Evolutionary conservation across 371 early-diverging fungal genomes (phyloP).

Genomic region (Blastocladiella emersonii): DNA sequence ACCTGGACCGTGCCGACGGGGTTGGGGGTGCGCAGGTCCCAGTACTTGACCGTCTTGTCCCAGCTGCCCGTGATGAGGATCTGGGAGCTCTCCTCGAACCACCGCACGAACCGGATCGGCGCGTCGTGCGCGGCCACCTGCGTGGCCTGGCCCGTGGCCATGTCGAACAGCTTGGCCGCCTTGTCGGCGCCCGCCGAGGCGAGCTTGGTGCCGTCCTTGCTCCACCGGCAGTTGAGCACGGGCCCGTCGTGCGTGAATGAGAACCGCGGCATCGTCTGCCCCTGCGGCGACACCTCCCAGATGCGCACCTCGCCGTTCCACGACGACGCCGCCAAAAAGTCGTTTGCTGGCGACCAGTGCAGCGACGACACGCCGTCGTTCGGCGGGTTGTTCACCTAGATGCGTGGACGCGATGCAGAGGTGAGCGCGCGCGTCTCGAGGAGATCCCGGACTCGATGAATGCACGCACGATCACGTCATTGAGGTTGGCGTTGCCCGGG

Average conservation of each 20-base stretch:
- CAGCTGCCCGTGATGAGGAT: constrained; percentile 81
- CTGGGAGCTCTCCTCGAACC: constrained; percentile 44
- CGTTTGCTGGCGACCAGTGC: constrained; percentile 62
- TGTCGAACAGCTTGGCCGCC: constrained; percentile 60
- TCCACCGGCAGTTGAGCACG: constrained; percentile 70
- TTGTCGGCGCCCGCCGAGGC: constrained; percentile 80
- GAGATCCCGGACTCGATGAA: too few relatives aligned
- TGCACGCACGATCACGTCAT: too few relatives aligned
- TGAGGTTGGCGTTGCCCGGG: too few relatives aligned
- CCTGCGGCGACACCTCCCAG: constrained; percentile 68
- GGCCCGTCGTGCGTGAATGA: constrained; percentile 72
- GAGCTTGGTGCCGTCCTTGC: constrained; percentile 74
- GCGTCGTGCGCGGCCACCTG: constrained; percentile 74
- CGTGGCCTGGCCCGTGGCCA: constrained; percentile 54
- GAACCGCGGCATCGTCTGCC: constrained; percentile 55
- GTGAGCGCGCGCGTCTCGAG: too few relatives aligned
- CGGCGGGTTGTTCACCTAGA: constrained; percentile 52
- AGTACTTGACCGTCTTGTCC: constrained; percentile 94
- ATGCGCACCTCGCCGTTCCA: constrained; percentile 94
- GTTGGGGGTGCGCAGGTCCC: constrained; percentile 68
- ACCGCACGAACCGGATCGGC: constrained; percentile 57
- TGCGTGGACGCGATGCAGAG: too few relatives aligned
- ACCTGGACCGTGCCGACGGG: constrained; percentile 59
- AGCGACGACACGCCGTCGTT: constrained; percentile 67
- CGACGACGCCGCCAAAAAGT: constrained; percentile 69